Evolutionary conservation across 2,329 filamentous ascomycete species (phyloP).

Genomic region (Alternaria brassicae): DNA sequence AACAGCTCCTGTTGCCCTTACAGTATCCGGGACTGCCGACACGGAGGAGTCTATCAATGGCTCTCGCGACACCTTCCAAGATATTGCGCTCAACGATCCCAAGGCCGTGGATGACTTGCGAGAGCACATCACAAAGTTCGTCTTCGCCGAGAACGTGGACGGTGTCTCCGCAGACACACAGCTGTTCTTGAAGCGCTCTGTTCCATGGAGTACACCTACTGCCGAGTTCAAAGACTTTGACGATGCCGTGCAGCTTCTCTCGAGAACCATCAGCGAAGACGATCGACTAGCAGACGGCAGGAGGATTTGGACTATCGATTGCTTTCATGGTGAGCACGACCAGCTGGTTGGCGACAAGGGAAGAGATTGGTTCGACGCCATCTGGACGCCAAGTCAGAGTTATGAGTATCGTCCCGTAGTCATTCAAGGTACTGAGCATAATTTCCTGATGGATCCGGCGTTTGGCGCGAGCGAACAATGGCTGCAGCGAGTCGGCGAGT

Average conservation of each 20-base stretch:
- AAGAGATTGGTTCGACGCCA: slow-evolving; percentile 36
- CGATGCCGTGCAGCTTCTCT: slow-evolving; percentile 33
- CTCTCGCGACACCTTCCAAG: not conserved
- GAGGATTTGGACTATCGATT: slow-evolving; percentile 32
- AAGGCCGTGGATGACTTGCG: slow-evolving; percentile 32
- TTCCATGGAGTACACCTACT: slow-evolving; percentile 31
- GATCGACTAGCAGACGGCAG: slow-evolving; percentile 1
- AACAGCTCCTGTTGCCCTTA: slow-evolving; percentile 23
- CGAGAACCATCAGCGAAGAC: slow-evolving; percentile 27
- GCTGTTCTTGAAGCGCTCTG: slow-evolving; percentile 31
- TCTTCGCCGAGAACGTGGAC: slow-evolving; percentile 38
- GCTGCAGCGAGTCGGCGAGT: slow-evolving; percentile 34
- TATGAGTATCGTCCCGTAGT: slow-evolving; percentile 30
- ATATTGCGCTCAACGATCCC: slow-evolving; percentile 24
- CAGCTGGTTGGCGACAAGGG: slow-evolving; percentile 40
- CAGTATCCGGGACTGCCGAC: slow-evolving; percentile 1
- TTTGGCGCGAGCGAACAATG: slow-evolving; percentile 35
- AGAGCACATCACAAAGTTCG: slow-evolving; percentile 28
- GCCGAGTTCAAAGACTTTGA: slow-evolving; percentile 37
- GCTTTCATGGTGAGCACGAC: slow-evolving; percentile 40
- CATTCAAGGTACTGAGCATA: slow-evolving; percentile 33
- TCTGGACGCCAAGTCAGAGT: slow-evolving; percentile 27
- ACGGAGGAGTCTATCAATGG: slow-evolving; percentile 7
- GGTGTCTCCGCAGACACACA: slow-evolving; percentile 39
- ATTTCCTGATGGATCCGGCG: slow-evolving; percentile 38